Percentiles rank a stretch among this genome's conserved stretches.
Conservation (phyloP, 2,329 filamentous ascomycete genomes). For the Dactylonectria estremocensis region DNA sequence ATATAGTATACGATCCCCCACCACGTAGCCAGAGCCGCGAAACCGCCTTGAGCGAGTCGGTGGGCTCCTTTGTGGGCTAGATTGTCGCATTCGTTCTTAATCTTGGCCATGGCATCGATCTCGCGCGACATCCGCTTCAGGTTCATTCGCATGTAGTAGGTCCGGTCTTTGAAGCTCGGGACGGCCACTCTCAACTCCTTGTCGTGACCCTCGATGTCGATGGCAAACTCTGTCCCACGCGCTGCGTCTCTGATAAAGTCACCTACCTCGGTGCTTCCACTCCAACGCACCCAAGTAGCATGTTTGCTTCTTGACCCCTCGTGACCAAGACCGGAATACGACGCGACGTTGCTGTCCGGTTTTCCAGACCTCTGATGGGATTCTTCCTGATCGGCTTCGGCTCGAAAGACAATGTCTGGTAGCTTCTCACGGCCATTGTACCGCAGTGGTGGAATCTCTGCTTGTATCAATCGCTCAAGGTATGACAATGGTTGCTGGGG, state of each 20-base stretch:
- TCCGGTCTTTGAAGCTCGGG: slow-evolving; percentile 91
- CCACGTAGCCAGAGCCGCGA: slow-evolving; percentile 81
- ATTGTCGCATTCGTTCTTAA: slow-evolving; percentile 87
- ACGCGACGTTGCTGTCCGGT: slow-evolving; percentile 69
- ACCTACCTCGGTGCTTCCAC: slow-evolving; percentile 88
- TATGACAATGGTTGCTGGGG: slow-evolving; percentile 94
- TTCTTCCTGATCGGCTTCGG: slow-evolving; percentile 78
- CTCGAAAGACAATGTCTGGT: slow-evolving; percentile 84
- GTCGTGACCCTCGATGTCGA: slow-evolving; percentile 81
- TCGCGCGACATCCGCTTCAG: slow-evolving; percentile 79
- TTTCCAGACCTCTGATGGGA: slow-evolving; percentile 51
- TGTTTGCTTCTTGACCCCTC: slow-evolving; percentile 68
- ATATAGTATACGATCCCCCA: slow-evolving; percentile 86
- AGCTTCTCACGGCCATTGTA: slow-evolving; percentile 78
- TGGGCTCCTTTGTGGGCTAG: slow-evolving; percentile 85
- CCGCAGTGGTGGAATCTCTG: slow-evolving; percentile 81
- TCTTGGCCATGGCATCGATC: slow-evolving; percentile 77
- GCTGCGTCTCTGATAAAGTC: slow-evolving; percentile 95
- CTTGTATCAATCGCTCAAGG: slow-evolving; percentile 89
- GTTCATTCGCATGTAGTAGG: slow-evolving; percentile 86
- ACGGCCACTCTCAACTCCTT: slow-evolving; percentile 83
- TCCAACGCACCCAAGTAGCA: slow-evolving; percentile 85
- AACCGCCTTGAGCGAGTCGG: slow-evolving; percentile 84
- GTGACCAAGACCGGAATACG: slow-evolving; percentile 79
- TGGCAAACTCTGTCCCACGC: slow-evolving; percentile 85